These are phyloP conservation scores for Globisporangium nagaii DNA, from an alignment of 352 stramenopile species.

Conservation along the genomic window DNA sequence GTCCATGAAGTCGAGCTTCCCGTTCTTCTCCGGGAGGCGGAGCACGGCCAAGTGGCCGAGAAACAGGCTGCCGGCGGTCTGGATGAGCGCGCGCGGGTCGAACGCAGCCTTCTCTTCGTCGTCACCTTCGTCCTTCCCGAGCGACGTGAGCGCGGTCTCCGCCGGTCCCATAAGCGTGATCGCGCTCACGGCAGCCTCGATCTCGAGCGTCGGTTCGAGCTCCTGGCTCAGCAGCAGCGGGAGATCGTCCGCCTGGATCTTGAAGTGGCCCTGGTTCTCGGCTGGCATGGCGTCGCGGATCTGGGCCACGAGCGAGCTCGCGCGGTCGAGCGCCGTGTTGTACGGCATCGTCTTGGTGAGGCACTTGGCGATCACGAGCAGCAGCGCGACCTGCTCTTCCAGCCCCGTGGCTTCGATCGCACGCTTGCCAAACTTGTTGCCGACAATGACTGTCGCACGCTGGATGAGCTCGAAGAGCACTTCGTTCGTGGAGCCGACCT, in stretches of 20 bases:
- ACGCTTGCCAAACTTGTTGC: slow-evolving; percentile 51
- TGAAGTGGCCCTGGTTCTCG: not conserved
- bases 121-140: slow-evolving; percentile 17
- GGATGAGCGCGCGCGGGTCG: slow-evolving; percentile 25
- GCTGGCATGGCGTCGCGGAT: not conserved
- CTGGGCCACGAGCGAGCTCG: not conserved
- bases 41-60: slow-evolving; percentile 47
- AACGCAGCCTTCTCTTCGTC: slow-evolving; percentile 22
- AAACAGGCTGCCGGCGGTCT: slow-evolving; percentile 50
- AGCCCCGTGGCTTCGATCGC: slow-evolving; percentile 38
- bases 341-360: slow-evolving; percentile 34
- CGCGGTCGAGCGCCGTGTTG: slow-evolving; percentile 31
- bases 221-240: slow-evolving; percentile 12
- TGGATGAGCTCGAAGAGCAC: slow-evolving; percentile 61
- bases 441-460: slow-evolving; percentile 49
- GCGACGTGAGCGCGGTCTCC: slow-evolving; percentile 36
- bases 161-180: slow-evolving; percentile 60
- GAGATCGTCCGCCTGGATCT: not conserved
- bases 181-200: slow-evolving; percentile 33
- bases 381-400: slow-evolving; percentile 50
- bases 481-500: slow-evolving; percentile 34
- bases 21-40: slow-evolving; percentile 40
- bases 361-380: slow-evolving; percentile 54
- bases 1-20: slow-evolving; percentile 67
- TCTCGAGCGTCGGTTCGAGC: slow-evolving; percentile 3